Evolutionary conservation across 2,329 filamentous ascomycete species (phyloP).

Genomic region (Phialophora macrospora): DNA sequence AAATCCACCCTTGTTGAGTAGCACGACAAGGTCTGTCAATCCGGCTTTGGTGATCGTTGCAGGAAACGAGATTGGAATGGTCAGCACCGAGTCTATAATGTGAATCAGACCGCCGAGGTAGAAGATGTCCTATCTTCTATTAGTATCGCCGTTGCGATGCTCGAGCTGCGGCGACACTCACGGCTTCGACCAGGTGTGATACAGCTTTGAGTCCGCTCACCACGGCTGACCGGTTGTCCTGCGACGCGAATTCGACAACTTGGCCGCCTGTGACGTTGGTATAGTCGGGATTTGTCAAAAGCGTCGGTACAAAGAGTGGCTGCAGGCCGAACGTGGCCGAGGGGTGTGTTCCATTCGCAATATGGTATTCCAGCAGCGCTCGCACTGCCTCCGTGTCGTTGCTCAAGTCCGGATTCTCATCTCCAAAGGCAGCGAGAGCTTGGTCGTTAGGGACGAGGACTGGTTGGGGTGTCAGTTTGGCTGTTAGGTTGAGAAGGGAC

Average conservation of each 20-base stretch:
- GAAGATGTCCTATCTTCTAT: slow-evolving; percentile 52
- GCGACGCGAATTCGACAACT: slow-evolving; percentile 55
- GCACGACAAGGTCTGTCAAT: slow-evolving; percentile 54
- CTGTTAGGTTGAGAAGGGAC: not conserved
- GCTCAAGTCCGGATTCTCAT: slow-evolving; percentile 26
- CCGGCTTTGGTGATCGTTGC: slow-evolving; percentile 50
- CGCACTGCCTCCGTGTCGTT: slow-evolving; percentile 41
- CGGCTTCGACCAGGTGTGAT: slow-evolving; percentile 56
- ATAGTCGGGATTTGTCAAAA: slow-evolving; percentile 58
- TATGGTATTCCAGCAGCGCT: slow-evolving; percentile 63
- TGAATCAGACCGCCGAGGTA: slow-evolving; percentile 63
- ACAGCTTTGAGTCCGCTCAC: slow-evolving; percentile 59
- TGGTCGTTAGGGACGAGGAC: slow-evolving; percentile 35
- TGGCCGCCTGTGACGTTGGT: slow-evolving; percentile 66
- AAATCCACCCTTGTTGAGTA: slow-evolving; percentile 51
- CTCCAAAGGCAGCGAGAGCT: slow-evolving; percentile 24
- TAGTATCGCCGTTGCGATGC: not conserved
- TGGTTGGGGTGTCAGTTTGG: slow-evolving; percentile 10
- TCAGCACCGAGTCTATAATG: slow-evolving; percentile 57
- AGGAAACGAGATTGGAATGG: slow-evolving; percentile 53
- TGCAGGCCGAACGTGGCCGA: slow-evolving; percentile 39
- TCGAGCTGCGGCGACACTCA: slow-evolving; percentile 43
- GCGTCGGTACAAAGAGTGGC: slow-evolving; percentile 54
- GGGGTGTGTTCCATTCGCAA: slow-evolving; percentile 59
- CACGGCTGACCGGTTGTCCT: slow-evolving; percentile 54